Percentiles rank a stretch among this genome's conserved stretches.
Evolutionary conservation across 768 basidiomycete species (phyloP).

Genomic region (Suillus alpinus): DNA sequence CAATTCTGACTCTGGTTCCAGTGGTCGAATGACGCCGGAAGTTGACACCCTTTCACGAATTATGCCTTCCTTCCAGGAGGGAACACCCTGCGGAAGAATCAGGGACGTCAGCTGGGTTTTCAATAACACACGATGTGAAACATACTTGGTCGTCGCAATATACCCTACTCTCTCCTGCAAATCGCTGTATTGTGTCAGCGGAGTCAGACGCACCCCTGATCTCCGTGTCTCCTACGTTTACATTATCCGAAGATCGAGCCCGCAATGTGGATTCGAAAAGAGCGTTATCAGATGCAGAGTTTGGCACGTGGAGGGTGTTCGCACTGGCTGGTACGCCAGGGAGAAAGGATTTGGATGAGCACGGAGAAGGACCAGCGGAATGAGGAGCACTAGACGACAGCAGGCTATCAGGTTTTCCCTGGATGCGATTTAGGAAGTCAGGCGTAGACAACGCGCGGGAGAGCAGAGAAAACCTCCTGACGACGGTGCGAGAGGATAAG

Average conservation of each 20-base stretch:
- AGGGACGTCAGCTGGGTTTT: conserved; percentile 4
- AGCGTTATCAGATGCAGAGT: conserved; percentile 12
- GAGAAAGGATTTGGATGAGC: conserved; percentile 1
- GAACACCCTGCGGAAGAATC: conserved; percentile 28
- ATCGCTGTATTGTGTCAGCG: conserved; percentile 18
- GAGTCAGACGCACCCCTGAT: conserved; percentile 14
- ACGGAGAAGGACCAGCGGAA: background rate
- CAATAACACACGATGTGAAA: conserved; percentile 5
- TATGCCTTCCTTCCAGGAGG: conserved; percentile 56
- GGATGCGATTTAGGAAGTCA: conserved; percentile 1
- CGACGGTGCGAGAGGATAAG: background rate
- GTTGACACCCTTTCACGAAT: conserved; percentile 89
- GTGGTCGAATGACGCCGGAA: conserved; percentile 73
- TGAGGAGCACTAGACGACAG: background rate
- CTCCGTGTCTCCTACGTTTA: conserved; percentile 18
- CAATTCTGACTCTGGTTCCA: conserved; percentile 72
- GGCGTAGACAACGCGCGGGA: conserved; percentile 8
- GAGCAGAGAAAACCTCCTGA: conserved; percentile 4
- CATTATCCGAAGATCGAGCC: conserved; percentile 2
- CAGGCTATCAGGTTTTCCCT: background rate
- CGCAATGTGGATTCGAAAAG: background rate
- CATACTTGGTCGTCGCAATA: conserved; percentile 53
- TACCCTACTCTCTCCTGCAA: conserved; percentile 61
- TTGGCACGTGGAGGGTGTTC: conserved; percentile 15
- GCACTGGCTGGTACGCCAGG: conserved; percentile 14